phyloP scores from a whole-genome alignment of 2,329 filamentous ascomycete species.

The Sporothrix sp. region DNA sequence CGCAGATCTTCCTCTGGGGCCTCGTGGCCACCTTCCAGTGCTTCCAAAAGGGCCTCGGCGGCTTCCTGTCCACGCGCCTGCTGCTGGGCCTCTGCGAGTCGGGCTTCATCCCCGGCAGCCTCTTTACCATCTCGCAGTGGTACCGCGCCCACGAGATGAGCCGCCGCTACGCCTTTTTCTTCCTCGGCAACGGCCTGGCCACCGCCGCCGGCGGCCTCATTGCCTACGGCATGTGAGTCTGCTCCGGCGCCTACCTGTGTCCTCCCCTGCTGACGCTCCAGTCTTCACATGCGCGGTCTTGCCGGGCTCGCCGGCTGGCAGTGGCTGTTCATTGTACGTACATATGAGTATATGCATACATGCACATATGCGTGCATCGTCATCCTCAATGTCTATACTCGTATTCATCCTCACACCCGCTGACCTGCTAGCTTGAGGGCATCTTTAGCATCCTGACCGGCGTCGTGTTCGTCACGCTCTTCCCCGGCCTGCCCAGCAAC shows the following conservation, averaged over 20 bases:
- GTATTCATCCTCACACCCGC: not conserved
- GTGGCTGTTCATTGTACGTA: constrained; percentile 37
- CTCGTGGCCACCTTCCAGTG: constrained; percentile 45
- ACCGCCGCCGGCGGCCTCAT: constrained; percentile 33
- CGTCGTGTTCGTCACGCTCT: constrained; percentile 32
- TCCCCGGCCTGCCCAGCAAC: constrained; percentile 36
- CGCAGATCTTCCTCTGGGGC: constrained; percentile 44
- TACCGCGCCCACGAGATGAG: constrained; percentile 43
- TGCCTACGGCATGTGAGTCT: constrained; percentile 36
- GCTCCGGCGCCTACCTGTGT: too few species aligned
- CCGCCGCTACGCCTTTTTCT: constrained; percentile 44
- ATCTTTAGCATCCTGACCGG: constrained; percentile 39
- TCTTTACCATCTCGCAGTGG: constrained; percentile 45
- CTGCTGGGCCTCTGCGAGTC: constrained; percentile 42
- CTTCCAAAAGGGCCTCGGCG: constrained; percentile 37
- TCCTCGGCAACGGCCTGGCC: constrained; percentile 45
- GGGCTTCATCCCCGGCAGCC: constrained; percentile 44
- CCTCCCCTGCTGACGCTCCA: too few species aligned
- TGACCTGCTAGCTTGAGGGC: constrained; percentile 33
- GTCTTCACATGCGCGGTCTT: constrained; percentile 40
- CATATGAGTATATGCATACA: too few species aligned
- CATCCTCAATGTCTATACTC: too few species aligned
- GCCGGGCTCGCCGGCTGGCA: constrained; percentile 43
- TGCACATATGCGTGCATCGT: too few species aligned
- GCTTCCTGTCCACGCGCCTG: constrained; percentile 40